Conservation (phyloP, 2,329 filamentous ascomycete species). For the Penicillium sp. region DNA sequence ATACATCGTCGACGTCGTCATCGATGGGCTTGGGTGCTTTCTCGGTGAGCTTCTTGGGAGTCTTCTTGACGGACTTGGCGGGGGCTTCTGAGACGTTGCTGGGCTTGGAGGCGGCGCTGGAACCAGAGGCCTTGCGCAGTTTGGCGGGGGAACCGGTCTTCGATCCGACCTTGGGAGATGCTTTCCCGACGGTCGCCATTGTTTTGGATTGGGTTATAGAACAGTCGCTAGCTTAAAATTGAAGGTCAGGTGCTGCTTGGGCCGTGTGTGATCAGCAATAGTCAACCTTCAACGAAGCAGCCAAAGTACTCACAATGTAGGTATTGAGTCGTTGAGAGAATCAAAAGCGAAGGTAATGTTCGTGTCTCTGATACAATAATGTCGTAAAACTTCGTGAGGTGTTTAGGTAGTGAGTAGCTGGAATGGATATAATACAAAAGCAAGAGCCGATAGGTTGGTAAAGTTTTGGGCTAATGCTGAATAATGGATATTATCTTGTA, state of each 20-base stretch:
- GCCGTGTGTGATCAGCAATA: not conserved
- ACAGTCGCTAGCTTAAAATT: not conserved
- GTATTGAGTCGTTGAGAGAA: not conserved
- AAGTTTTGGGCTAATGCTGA: conserved; percentile 9
- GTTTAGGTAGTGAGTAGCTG: not conserved
- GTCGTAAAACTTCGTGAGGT: conserved; percentile 17
- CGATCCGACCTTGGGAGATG: conserved; percentile 25
- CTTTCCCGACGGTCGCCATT: conserved; percentile 26
- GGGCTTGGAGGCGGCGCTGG: conserved; percentile 25
- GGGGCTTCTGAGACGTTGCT: conserved; percentile 13
- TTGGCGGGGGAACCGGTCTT: conserved; percentile 27
- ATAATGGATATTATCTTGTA: conserved; percentile 1
- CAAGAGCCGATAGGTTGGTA: conserved; percentile 1
- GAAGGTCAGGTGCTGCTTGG: not conserved
- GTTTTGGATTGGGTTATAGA: not conserved
- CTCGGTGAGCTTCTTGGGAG: conserved; percentile 28
- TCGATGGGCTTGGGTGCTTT: conserved; percentile 24
- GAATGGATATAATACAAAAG: conserved; percentile 12
- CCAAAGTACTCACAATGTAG: not conserved
- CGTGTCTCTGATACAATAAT: conserved; percentile 1
- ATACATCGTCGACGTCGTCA: conserved; percentile 22
- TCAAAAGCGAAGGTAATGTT: not conserved
- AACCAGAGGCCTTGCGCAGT: conserved; percentile 24
- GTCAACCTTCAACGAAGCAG: not conserved
- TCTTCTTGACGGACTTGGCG: conserved; percentile 24